These are phyloP conservation scores for Phylloboletellus chloephorus DNA, from an alignment of 1,284 basidiomycete species.

Conservation along the genomic window DNA sequence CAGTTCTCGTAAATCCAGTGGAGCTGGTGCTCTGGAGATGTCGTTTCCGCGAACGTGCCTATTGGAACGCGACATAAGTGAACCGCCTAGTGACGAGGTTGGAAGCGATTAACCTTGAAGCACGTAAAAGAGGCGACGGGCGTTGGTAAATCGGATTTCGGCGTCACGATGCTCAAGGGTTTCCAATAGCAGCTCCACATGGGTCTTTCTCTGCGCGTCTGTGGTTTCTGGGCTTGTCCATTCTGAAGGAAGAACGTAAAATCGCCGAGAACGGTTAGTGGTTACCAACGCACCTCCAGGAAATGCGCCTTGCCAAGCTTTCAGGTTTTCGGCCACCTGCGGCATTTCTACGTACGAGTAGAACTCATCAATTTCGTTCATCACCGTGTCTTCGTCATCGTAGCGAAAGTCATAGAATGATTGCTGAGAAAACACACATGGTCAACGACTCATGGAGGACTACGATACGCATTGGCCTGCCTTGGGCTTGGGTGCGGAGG, in stretches of 20 bases:
- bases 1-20: conserved; percentile 96
- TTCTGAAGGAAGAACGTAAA: conserved; percentile 41
- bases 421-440: conserved; percentile 48
- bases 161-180: conserved; percentile 80
- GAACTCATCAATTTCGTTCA: conserved; percentile 97
- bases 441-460: conserved; percentile 14
- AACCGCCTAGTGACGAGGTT: conserved; percentile 5
- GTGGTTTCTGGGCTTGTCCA: conserved; percentile 65
- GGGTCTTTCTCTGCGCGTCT: conserved; percentile 56
- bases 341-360: conserved; percentile 97
- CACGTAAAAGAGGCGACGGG: conserved; percentile 84
- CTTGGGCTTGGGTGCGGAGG: conserved; percentile 70
- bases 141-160: conserved; percentile 81
- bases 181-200: conserved; percentile 78
- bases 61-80: conserved; percentile 19
- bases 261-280: conserved; percentile 1
- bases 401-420: conserved; percentile 86
- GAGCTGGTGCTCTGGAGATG: conserved; percentile 88
- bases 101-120: conserved; percentile 64
- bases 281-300: conserved; percentile 50
- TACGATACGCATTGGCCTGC: conserved; percentile 35
- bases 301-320: conserved; percentile 84
- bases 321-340: conserved; percentile 83
- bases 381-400: conserved; percentile 91
- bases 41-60: conserved; percentile 92